phyloP scores from a whole-genome alignment of 1,284 basidiomycete genomes.

The Farysia itapuensis region DNA sequence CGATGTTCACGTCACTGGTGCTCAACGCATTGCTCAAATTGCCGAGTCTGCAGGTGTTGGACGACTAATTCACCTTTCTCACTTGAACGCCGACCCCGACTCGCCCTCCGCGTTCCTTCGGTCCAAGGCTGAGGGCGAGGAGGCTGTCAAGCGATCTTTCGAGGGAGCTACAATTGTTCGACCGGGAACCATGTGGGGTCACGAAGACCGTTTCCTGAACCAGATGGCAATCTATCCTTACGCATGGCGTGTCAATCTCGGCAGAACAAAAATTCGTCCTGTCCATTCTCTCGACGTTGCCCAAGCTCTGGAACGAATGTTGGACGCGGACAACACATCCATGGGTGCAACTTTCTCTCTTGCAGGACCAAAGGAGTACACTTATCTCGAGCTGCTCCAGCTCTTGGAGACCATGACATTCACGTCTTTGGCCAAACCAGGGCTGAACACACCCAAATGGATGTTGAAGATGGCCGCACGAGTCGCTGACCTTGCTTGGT shows the following conservation, averaged over 20 bases:
- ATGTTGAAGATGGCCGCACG: constrained; percentile 72
- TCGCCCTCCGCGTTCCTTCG: constrained; percentile 83
- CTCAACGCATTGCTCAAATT: constrained; percentile 72
- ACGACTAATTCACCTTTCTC: constrained; percentile 90
- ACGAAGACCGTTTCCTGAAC: constrained; percentile 92
- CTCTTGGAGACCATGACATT: constrained; percentile 80
- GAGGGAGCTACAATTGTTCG: constrained; percentile 85
- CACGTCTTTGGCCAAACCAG: constrained; percentile 66
- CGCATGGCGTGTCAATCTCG: constrained; percentile 89
- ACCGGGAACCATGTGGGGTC: constrained; percentile 82
- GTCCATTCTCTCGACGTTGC: constrained; percentile 94
- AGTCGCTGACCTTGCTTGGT: constrained; percentile 77
- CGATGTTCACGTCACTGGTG: constrained; percentile 76
- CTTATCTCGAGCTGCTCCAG: constrained; percentile 79
- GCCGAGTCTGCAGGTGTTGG: constrained; percentile 76
- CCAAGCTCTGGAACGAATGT: constrained; percentile 80
- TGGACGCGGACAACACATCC: constrained; percentile 67
- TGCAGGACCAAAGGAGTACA: constrained; percentile 84
- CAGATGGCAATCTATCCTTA: constrained; percentile 92
- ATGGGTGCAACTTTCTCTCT: constrained; percentile 74
- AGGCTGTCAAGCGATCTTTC: constrained; percentile 80
- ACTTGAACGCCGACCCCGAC: constrained; percentile 81
- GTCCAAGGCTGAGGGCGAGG: constrained; percentile 87
- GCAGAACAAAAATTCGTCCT: constrained; percentile 81
- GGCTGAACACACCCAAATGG: constrained; percentile 76